These are phyloP conservation scores for Biscogniauxia sp. DNA, from an alignment of 2,329 filamentous ascomycete genomes.

Conservation along the genomic window DNA sequence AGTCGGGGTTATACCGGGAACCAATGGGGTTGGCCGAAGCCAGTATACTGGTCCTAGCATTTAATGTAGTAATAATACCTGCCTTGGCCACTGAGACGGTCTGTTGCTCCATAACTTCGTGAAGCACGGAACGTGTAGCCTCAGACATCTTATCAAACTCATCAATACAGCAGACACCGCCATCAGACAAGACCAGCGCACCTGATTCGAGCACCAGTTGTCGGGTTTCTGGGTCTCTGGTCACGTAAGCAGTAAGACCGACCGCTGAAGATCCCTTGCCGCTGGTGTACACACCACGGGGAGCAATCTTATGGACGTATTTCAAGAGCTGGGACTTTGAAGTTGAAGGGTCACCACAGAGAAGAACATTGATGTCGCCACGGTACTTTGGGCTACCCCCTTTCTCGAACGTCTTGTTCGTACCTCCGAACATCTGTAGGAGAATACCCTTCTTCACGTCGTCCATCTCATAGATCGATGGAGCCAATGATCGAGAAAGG, in stretches of 20 bases:
- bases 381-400: constrained; percentile 93
- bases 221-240: constrained; percentile 75
- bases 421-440: constrained; percentile 93
- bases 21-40: constrained; percentile 98
- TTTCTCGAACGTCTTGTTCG: constrained; percentile 97
- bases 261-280: constrained; percentile 80
- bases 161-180: constrained; percentile 81
- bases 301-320: constrained; percentile 97
- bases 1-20: constrained; percentile 93
- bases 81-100: constrained; percentile 85
- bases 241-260: constrained; percentile 78
- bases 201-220: constrained; percentile 80
- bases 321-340: constrained; percentile 92
- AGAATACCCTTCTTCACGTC: constrained; percentile 99
- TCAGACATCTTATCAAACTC: constrained; percentile 89
- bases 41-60: constrained; percentile 91
- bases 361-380: constrained; percentile 94
- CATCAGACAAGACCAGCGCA: constrained; percentile 75
- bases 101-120: constrained; percentile 88
- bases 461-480: constrained; percentile 96
- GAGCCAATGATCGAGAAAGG: constrained; percentile 83
- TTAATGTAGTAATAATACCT: constrained; percentile 94
- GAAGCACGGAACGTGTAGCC: constrained; percentile 72
- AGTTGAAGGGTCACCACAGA: constrained; percentile 96
- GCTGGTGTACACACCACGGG: constrained; percentile 78